These are phyloP conservation scores for Arctium minus DNA, from an alignment of 129 eudicot genomes.

Conservation along the genomic window DNA sequence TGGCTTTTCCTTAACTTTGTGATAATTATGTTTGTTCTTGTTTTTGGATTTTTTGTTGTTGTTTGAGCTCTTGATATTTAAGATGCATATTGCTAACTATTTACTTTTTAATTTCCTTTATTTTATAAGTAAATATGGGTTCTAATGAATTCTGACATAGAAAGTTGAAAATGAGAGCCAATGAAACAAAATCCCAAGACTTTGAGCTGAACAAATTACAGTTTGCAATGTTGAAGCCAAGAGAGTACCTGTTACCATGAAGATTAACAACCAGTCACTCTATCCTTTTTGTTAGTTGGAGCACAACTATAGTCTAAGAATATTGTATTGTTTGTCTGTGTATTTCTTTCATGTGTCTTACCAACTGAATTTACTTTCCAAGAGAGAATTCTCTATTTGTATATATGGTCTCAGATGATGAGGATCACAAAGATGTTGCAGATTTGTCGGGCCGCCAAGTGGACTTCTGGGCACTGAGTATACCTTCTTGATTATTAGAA, in stretches of 20 bases:
- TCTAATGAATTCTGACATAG: not conserved
- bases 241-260: not conserved
- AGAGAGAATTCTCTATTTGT: slow-evolving; percentile 15
- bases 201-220: not conserved
- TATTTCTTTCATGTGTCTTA: slow-evolving; percentile 5
- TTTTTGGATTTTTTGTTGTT: not conserved
- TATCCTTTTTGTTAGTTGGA: not conserved
- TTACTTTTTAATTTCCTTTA: not conserved
- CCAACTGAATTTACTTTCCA: slow-evolving; percentile 18
- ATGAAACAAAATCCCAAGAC: not conserved
- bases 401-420: slow-evolving; percentile 14
- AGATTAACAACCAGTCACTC: not conserved
- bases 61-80: not conserved
- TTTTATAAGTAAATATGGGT: not conserved
- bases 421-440: slow-evolving; percentile 39
- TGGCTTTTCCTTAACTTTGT: not conserved
- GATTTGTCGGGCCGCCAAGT: slow-evolving; percentile 61
- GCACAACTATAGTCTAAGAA: not conserved
- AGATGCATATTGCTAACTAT: not conserved
- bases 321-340: not conserved
- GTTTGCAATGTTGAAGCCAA: not conserved
- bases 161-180: not conserved
- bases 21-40: not conserved
- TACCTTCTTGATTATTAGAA: slow-evolving; percentile 51
- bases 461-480: slow-evolving; percentile 73